A percentile compares a stretch with the other conserved stretches of the same genome.
Conservation (phyloP, 768 basidiomycete species). For the Pholiota microspora region DNA sequence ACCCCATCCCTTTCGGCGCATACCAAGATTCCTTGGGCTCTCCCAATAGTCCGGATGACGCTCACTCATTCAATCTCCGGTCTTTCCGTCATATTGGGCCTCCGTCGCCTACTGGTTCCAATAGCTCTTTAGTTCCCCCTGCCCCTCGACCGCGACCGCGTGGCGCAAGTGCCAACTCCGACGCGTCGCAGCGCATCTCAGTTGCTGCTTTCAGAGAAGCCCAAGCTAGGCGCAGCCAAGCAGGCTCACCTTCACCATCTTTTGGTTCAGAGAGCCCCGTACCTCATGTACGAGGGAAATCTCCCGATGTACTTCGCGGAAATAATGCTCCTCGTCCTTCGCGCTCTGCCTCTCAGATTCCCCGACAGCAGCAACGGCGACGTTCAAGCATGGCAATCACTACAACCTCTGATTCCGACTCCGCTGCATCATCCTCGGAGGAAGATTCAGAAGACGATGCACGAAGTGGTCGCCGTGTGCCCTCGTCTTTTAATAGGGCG, state of each 20-base stretch:
- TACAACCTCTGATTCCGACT: conserved; percentile 29
- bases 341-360: conserved; percentile 18
- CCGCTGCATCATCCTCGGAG: conserved; percentile 23
- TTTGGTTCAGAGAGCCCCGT: conserved; percentile 38
- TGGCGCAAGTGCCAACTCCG: conserved; percentile 56
- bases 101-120: conserved; percentile 35
- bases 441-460: conserved; percentile 23
- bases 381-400: conserved; percentile 22
- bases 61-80: conserved; percentile 66
- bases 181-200: conserved; percentile 71
- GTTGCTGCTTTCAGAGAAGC: conserved; percentile 82
- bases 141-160: conserved; percentile 53
- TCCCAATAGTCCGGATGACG: conserved; percentile 13
- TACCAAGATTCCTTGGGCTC: conserved; percentile 10
- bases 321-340: conserved; percentile 23
- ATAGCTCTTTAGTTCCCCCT: conserved; percentile 33
- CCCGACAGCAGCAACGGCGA: conserved; percentile 14
- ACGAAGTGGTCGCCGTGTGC: conserved; percentile 8
- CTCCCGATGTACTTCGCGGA: conserved; percentile 21
- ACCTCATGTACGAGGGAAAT: conserved; percentile 15
- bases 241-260: conserved; percentile 59
- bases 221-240: conserved; percentile 61
- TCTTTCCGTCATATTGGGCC: conserved; percentile 69
- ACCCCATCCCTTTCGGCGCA: conserved; percentile 19
- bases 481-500: conserved; percentile 13